Base-by-base conservation (phyloP, 352 stramenopile genomes). In the Chrysophaeum taylorii region DNA sequence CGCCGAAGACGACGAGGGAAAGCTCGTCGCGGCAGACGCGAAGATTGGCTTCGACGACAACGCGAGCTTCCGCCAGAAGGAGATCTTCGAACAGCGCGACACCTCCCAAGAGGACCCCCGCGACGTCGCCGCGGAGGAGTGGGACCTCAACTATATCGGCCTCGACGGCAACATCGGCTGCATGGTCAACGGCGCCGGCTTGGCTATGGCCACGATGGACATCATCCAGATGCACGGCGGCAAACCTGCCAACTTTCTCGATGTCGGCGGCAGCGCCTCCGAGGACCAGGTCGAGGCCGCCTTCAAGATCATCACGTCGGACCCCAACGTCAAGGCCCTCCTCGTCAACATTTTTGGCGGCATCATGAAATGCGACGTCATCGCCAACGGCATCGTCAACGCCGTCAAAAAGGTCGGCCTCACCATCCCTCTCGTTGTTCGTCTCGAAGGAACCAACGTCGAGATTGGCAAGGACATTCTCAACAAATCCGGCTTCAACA, bases 41-140 rank as follows among this genome's bases (percentile, higher is more conserved):
- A 98, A 98, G 87, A 84, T 99, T 39, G 97, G 97, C 80, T 99
- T 98, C 78, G 95, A 99, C 82, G 92, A 97, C 79, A 98, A 98
- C 82, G 94, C 94, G 1, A 87, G 86, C 37, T 99, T 96, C 83
- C 87, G 95, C 73, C 94, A 99, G 82, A 88, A 92, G 80, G 87
- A 95, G 29, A 94, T 96, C 92, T 70, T 85, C 75, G 48, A 75
- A 31, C 76, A 78, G 45, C 72, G 85, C 36, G 85, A 92, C 71
- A 79, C 72, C 67, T 79, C 81, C 36, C 86, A 93, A 73, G 94
- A 99, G 82, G 95, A 99, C 85, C 76, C 87, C 21, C 88, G 94
- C 76, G 95, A 99, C 80, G 87, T 91, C 18, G 81, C 81, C 23
- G 83, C 83, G 4, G 69, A 67, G 50, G 69, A 68, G 54, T 43